phyloP scores from a whole-genome alignment of 108 stramenopile genomes.

The Cyclostephanos invisitatus region DNA sequence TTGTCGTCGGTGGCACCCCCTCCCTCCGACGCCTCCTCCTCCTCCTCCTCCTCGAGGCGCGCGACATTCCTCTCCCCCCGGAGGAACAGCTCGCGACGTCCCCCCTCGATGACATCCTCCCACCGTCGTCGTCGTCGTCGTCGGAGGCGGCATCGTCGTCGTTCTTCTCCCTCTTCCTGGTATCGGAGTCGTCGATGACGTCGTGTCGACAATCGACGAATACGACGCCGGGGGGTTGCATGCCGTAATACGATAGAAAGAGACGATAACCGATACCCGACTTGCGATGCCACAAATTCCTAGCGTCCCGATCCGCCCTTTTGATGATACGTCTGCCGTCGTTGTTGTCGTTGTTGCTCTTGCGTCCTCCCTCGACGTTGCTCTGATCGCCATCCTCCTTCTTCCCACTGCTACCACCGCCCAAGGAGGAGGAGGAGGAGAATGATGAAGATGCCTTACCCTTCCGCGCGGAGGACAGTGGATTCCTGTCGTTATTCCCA shows the following conservation, averaged over 20 bases:
- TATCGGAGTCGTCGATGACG: neutral
- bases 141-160: neutral
- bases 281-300: neutral
- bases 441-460: no score
- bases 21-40: constrained; percentile 59
- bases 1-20: constrained; percentile 2
- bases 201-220: neutral
- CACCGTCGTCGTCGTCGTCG: neutral
- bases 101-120: constrained; percentile 10
- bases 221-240: constrained; percentile 62
- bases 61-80: constrained; percentile 55
- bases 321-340: no score
- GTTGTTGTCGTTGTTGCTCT: no score
- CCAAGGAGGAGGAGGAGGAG: no score
- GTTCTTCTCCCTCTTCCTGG: neutral
- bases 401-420: no score
- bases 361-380: no score
- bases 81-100: neutral
- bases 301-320: neutral
- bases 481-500: no score
- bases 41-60: constrained; percentile 57
- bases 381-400: no score
- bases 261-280: constrained; percentile 10
- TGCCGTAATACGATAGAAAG: constrained; percentile 67
- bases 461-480: no score